Evolutionary conservation across 2,329 filamentous ascomycete species (phyloP), one percentile per base, ranked within the genome.

Genomic region (Cytospora piceicola): DNA sequence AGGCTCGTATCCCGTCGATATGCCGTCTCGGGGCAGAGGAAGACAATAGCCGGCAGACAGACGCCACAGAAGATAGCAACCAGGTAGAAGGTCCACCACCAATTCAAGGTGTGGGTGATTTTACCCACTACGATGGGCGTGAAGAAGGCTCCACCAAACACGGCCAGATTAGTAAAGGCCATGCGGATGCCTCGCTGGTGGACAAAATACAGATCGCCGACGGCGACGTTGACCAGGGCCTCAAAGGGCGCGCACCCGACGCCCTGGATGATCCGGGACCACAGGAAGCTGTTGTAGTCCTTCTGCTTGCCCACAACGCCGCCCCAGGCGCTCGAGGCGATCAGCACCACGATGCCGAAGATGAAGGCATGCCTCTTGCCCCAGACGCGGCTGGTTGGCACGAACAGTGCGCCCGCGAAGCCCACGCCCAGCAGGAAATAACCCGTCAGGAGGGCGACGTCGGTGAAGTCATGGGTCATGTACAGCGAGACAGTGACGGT

Each of bases 121-220:
- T 93, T 93, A 42, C 94, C 94, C 1, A 94, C 93, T 29, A 97
- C 79, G n/a, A 97, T 92, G 0, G 94, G 94, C 0, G 94, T 97
- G 72, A 85, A 82, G 72, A 87, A 85, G 63, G 82, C 79, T 54
- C 84, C 82, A 67, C 83, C 78, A 78, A 89, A 83, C 70, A 88
- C 77, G 65, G 85, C 76, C 72, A 88, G 71, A 75, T 88, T 84
- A 62, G 85, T 81, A 63, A 96, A 82, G 0, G 94, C 94, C 94
- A 97, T 97, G 64, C 94, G 87, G 71, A 90, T 86, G 36, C 94
- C 93, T 61, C 92, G 85, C 81, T 92, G 83, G 82, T 94, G 94
- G 30, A 97, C 93, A 76, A 89, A 95, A 77, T 94, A 97, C 60
- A 98, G 75, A 76, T 98, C 94, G 51, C 93, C 94, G 8, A 97